phyloP scores from a whole-genome alignment of 345 rosid species.

The Salix koriyanagi region DNA sequence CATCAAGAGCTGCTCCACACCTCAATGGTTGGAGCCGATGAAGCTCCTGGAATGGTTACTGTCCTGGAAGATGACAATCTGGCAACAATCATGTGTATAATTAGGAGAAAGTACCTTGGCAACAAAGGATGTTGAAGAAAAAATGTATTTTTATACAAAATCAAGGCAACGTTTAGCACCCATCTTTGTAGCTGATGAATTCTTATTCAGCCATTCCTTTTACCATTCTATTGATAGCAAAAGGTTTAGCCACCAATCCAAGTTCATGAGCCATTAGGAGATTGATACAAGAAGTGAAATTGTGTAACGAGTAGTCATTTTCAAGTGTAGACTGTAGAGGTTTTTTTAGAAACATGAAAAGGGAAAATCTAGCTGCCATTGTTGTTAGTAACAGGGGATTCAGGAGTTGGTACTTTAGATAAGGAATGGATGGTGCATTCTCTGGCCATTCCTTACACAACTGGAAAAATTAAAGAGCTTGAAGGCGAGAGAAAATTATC shows the following conservation, averaged over 20 bases:
- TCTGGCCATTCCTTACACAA: background rate
- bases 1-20: constrained; percentile 35
- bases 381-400: background rate
- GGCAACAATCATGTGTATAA: constrained; percentile 13
- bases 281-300: background rate
- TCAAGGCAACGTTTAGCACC: background rate
- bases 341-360: background rate
- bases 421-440: background rate
- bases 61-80: constrained; percentile 47
- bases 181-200: background rate
- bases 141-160: background rate
- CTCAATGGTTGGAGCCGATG: constrained; percentile 71
- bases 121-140: background rate
- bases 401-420: background rate
- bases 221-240: background rate
- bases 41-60: constrained; percentile 41
- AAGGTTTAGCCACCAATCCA: too few species aligned
- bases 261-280: background rate
- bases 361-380: background rate
- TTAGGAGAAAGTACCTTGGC: background rate
- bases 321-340: background rate
- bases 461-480: background rate
- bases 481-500: background rate
- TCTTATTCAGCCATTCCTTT: background rate
- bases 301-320: background rate